Conservation (phyloP, 176 grass and related monocot genomes). For the Triticum dicoccoides region DNA sequence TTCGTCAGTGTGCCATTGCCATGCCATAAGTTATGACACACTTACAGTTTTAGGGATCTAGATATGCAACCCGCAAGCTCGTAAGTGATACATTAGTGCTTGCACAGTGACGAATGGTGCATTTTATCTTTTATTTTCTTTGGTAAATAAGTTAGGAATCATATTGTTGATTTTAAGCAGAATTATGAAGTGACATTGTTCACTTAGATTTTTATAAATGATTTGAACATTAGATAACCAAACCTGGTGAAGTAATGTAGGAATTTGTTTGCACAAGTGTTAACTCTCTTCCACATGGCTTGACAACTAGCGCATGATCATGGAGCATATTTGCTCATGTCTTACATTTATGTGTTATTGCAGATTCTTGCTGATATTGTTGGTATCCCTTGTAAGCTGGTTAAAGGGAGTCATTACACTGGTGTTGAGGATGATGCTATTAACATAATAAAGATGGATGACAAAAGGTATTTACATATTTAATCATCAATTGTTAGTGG, state of each 20-base stretch:
- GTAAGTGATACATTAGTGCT: neutral
- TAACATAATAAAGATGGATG: conserved; percentile 83
- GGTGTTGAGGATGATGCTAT: conserved; percentile 90
- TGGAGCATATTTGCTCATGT: conserved; percentile 26
- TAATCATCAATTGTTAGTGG: neutral
- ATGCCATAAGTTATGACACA: neutral
- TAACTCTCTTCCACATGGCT: conserved; percentile 15
- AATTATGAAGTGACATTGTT: conserved; percentile 14
- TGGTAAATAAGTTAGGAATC: conserved; percentile 2
- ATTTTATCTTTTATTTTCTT: neutral
- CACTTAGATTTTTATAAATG: neutral
- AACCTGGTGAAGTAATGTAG: conserved; percentile 6
- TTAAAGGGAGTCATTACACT: conserved; percentile 96
- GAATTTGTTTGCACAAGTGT: conserved; percentile 7
- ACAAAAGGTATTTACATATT: conserved; percentile 56
- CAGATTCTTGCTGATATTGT: conserved; percentile 97
- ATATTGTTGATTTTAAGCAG: neutral
- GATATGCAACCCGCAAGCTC: neutral
- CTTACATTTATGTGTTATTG: conserved; percentile 29
- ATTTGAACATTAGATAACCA: conserved; percentile 15
- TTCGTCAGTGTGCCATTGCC: neutral
- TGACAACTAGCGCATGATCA: neutral
- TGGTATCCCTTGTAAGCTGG: conserved; percentile 88
- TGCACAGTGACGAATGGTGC: neutral
- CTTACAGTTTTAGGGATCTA: neutral